Percentiles rank a stretch among this genome's conserved stretches.
phyloP scores from a whole-genome alignment of 1,139 yeast genomes.

The Blastobotrys serpentis region DNA sequence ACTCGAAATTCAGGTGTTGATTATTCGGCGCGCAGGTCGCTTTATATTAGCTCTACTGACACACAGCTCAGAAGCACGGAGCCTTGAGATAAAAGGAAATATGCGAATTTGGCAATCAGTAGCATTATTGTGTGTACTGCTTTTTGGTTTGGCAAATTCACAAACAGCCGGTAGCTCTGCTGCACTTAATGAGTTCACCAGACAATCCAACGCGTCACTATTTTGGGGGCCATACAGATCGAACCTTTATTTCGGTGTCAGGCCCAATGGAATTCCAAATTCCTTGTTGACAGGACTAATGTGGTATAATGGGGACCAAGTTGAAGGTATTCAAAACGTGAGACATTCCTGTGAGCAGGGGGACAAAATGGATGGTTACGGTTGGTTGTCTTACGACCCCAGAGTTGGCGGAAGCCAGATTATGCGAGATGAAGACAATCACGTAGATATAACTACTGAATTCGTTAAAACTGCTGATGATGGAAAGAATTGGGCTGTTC shows the following conservation, averaged over 20 bases:
- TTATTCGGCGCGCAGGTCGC: no score
- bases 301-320: conserved; percentile 78
- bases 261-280: conserved; percentile 64
- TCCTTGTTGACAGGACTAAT: conserved; percentile 79
- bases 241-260: conserved; percentile 77
- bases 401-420: conserved; percentile 81
- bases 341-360: conserved; percentile 80
- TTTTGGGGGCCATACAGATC: conserved; percentile 95
- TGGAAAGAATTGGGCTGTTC: conserved; percentile 68
- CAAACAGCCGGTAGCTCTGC: conserved; percentile 4
- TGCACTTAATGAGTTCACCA: conserved; percentile 32
- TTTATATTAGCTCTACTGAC: no score
- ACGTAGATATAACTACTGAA: conserved; percentile 63
- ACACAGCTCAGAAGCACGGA: no score
- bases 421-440: conserved; percentile 65
- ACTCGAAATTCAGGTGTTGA: no score
- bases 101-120: conserved; percentile 7
- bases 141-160: conserved; percentile 7
- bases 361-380: conserved; percentile 71
- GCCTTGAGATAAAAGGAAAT: background rate
- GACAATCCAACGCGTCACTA: conserved; percentile 46
- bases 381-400: conserved; percentile 87
- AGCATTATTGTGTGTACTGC: conserved; percentile 2
- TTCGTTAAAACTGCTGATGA: conserved; percentile 75
- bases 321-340: conserved; percentile 55